phyloP scores from a whole-genome alignment of 805 yeast species.

The Metschnikowia similis region DNA sequence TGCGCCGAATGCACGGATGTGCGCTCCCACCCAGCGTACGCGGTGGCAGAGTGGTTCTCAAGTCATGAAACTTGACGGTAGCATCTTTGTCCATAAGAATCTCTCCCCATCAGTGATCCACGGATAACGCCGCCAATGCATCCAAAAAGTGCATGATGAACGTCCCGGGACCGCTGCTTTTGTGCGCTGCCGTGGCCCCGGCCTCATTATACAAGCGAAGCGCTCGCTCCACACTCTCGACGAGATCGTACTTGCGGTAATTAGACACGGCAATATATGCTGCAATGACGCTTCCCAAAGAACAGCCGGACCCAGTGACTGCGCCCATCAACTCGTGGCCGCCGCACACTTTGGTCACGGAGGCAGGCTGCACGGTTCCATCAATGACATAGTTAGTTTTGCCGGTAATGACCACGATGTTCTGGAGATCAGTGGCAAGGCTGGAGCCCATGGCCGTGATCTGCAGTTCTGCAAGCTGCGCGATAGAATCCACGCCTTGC shows the following conservation, averaged over 20 bases:
- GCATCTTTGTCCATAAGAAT: too few species aligned
- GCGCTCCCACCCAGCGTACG: not conserved
- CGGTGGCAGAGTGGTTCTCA: too few species aligned
- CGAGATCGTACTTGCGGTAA: constrained; percentile 21
- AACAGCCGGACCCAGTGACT: constrained; percentile 82
- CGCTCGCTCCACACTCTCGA: constrained; percentile 51
- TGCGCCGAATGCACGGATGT: not conserved
- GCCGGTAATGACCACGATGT: constrained; percentile 74
- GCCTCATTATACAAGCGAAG: constrained; percentile 57
- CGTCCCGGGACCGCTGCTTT: constrained; percentile 49
- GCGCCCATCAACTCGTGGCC: constrained; percentile 60
- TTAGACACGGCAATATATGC: constrained; percentile 42
- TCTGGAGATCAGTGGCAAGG: constrained; percentile 34
- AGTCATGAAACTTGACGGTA: too few species aligned
- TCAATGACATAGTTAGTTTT: constrained; percentile 25
- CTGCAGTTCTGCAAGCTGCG: constrained; percentile 16
- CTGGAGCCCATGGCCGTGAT: constrained; percentile 37
- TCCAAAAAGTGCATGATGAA: constrained; percentile 50
- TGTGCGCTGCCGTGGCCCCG: constrained; percentile 49
- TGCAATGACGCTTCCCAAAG: constrained; percentile 70
- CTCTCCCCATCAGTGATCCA: not conserved
- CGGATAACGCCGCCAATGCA: constrained; percentile 10
- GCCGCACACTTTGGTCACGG: constrained; percentile 38
- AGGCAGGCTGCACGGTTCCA: not conserved
- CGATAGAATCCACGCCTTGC: constrained; percentile 68